Percentiles rank a stretch among this genome's conserved stretches.
Conservation (phyloP, 345 rosid genomes). For the Gossypium herbaceum region DNA sequence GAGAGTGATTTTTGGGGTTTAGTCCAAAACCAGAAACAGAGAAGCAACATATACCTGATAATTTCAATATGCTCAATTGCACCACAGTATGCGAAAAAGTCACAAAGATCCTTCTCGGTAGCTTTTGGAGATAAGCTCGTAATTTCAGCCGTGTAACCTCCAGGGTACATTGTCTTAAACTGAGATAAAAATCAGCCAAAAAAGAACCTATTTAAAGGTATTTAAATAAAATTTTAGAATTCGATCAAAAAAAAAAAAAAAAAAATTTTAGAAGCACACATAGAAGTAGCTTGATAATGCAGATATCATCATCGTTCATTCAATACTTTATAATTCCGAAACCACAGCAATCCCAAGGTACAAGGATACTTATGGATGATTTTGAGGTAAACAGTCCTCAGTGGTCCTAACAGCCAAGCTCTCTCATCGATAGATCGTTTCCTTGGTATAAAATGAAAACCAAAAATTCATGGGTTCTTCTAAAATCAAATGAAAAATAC, state of each 20-base stretch:
- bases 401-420: conserved; percentile 30
- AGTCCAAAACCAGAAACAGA: conserved; percentile 1
- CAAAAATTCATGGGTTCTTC: conserved; percentile 7
- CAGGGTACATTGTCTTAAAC: conserved; percentile 43
- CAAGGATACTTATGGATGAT: conserved; percentile 13
- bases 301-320: neutral
- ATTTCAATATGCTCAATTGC: conserved; percentile 61
- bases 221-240: conserved; percentile 12
- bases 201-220: conserved; percentile 15
- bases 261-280: conserved; percentile 15
- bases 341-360: conserved; percentile 9
- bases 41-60: conserved; percentile 43
- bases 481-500: neutral
- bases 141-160: conserved; percentile 73
- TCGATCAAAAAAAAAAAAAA: no score
- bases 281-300: neutral
- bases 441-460: neutral
- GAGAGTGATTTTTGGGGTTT: neutral
- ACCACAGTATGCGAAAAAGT: conserved; percentile 61
- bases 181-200: neutral
- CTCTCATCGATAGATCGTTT: neutral
- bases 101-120: conserved; percentile 54
- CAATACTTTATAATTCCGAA: conserved; percentile 15
- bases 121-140: conserved; percentile 68
- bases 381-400: conserved; percentile 13